Evolutionary conservation across 202 grass and related monocot species (phyloP), one percentile per base, ranked within the genome.

Genomic region (Panicum hallii): DNA sequence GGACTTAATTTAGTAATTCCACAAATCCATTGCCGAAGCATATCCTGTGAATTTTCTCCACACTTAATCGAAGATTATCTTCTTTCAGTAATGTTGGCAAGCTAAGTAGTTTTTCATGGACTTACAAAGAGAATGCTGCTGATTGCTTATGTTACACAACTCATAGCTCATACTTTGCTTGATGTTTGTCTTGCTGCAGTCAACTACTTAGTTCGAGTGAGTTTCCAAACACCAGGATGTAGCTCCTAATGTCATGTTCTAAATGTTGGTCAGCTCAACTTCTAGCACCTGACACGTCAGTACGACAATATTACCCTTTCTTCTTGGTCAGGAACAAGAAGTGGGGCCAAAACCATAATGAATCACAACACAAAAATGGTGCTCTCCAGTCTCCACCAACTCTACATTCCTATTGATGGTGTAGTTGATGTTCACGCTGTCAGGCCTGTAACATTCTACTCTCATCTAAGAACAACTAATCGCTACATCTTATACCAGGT

Each of bases 341-440:
- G 53, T 30, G 23, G 36, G 7, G 14, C 45, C 69, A 60, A 62
- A 23, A 76, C 0, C 19, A 46, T 34, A 63, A 81, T 64, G 70
- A 81, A 70, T 81, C 82, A 81, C 13, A 70, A 43, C 63, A 69
- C 82, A 61, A 26, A 69, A 80, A 41, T 71, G 55, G 64, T 71
- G 78, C 48, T 32, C 32, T 32, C 32, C 32, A 32, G 32, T 60
- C 46, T 86, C 83, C 78, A 82, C 53, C 11, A 36, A 11, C 2
- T 54, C 46, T 46, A 11, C 10, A 11, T 14, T 61, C 9, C 13
- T 9, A 65, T 77, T 77, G 57, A 48, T 26, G 54, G 44, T 32
- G 1, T 19, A 50, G 64, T 69, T 78, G 43, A 50, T 82, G 43
- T 78, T 49, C 41, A 48, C 32, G 79, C 23, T 77, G 68, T 22